Evolutionary conservation across 2,329 filamentous ascomycete species (phyloP).

Genomic region (Stagonosporopsis cucurbitacearum): DNA sequence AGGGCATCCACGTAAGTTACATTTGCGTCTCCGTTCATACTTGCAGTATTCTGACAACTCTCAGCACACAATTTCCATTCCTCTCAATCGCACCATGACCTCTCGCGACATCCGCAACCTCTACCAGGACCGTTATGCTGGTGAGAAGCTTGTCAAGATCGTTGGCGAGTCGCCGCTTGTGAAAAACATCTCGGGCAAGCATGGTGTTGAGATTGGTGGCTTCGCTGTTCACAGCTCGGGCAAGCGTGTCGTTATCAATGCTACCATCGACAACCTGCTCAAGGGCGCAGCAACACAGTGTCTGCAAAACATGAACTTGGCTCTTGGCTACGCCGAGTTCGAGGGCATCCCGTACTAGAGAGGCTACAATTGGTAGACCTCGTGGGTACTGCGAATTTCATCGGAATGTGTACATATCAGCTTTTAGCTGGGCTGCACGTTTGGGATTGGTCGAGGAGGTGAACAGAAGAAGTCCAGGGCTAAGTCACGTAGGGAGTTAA

Average conservation of each 20-base stretch:
- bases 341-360: conserved; percentile 74
- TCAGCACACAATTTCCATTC: conserved; percentile 85
- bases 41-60: conserved; percentile 1
- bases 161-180: conserved; percentile 86
- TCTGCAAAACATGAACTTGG: conserved; percentile 93
- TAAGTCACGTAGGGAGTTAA: conserved; percentile 5
- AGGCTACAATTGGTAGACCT: not conserved
- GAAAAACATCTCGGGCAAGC: conserved; percentile 81
- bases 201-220: conserved; percentile 91
- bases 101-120: conserved; percentile 91
- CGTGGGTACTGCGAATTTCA: not conserved
- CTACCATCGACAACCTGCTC: conserved; percentile 90
- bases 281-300: conserved; percentile 95
- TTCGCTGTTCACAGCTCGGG: conserved; percentile 92
- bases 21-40: not conserved
- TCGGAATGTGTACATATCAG: conserved; percentile 10
- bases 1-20: conserved; percentile 75
- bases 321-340: conserved; percentile 86
- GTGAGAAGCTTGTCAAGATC: conserved; percentile 93
- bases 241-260: conserved; percentile 91
- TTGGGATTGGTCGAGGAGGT: conserved; percentile 13
- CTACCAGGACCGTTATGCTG: conserved; percentile 95
- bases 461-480: conserved; percentile 5
- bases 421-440: not conserved
- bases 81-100: conserved; percentile 83